phyloP scores from a whole-genome alignment of 768 basidiomycete genomes.

The Nevesoporus exiguus region DNA sequence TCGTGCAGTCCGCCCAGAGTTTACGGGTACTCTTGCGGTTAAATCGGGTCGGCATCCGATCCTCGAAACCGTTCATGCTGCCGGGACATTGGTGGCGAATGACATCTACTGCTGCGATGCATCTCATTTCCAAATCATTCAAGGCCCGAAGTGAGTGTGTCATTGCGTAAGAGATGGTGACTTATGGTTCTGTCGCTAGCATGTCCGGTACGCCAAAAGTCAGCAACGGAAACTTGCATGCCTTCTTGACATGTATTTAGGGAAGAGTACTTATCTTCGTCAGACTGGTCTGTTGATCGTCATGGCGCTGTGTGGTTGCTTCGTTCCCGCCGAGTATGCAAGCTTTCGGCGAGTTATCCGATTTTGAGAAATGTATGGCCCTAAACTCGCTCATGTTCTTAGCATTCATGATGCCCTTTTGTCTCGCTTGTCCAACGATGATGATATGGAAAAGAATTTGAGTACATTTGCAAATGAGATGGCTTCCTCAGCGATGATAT shows the following conservation, averaged over 20 bases:
- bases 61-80: conserved; percentile 67
- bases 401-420: conserved; percentile 84
- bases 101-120: conserved; percentile 87
- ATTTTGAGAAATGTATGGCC: neutral
- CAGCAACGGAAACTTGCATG: neutral
- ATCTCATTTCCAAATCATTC: conserved; percentile 86
- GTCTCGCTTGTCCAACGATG: conserved; percentile 89
- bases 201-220: conserved; percentile 49
- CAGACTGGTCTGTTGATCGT: conserved; percentile 81
- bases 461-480: conserved; percentile 98
- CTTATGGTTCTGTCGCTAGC: conserved; percentile 30
- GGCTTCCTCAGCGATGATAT: conserved; percentile 87
- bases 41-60: conserved; percentile 88
- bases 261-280: conserved; percentile 91
- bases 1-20: conserved; percentile 78
- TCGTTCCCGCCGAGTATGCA: conserved; percentile 91
- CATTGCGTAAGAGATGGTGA: neutral
- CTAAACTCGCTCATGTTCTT: neutral
- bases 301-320: conserved; percentile 89
- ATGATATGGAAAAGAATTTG: conserved; percentile 82
- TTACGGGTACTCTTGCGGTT: conserved; percentile 85
- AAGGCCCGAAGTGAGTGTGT: conserved; percentile 76
- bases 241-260: conserved; percentile 31
- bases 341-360: conserved; percentile 61
- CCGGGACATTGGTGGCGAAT: conserved; percentile 76